Percentiles rank a stretch among this genome's conserved stretches.
phyloP scores from a whole-genome alignment of 495 filamentous ascomycete species.

The Penicillium lividum region DNA sequence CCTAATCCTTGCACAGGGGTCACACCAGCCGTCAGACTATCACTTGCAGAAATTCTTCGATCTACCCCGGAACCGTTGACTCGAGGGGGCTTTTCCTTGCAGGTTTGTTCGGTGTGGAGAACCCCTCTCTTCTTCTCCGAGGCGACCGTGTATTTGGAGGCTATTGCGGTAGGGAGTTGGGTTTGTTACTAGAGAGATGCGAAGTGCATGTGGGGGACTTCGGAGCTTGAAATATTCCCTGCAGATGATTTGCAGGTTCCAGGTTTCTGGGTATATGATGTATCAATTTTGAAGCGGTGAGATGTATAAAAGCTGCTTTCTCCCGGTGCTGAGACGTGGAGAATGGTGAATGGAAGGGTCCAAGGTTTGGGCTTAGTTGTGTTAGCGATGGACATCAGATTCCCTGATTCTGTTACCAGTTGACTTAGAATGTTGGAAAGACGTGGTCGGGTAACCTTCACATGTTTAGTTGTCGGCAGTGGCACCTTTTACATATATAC shows the following conservation, averaged over 20 bases:
- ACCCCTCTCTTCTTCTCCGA: conserved; percentile 1
- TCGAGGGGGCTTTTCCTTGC: neutral
- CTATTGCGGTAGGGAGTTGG: neutral
- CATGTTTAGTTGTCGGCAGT: too few species aligned
- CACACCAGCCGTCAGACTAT: conserved; percentile 23
- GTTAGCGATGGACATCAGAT: too few species aligned
- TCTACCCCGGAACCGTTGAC: conserved; percentile 6
- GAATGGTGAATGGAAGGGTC: too few species aligned
- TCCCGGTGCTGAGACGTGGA: neutral
- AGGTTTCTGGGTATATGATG: neutral
- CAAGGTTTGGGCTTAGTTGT: too few species aligned
- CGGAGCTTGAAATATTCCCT: neutral
- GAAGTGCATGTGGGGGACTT: neutral
- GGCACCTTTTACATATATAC: too few species aligned
- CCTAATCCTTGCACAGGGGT: conserved; percentile 24
- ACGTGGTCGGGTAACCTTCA: too few species aligned
- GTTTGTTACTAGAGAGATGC: neutral
- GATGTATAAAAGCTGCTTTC: neutral
- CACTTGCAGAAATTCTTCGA: conserved; percentile 24
- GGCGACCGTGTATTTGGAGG: neutral
- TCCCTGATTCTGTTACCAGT: too few species aligned
- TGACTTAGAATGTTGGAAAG: too few species aligned
- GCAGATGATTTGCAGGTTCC: neutral
- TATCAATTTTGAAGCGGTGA: neutral
- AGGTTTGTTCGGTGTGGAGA: neutral